Percentiles rank a stretch among this genome's conserved stretches.
These are phyloP conservation scores for Crataegus laevigata DNA, from an alignment of 306 rosid genomes.

Conservation along the genomic window DNA sequence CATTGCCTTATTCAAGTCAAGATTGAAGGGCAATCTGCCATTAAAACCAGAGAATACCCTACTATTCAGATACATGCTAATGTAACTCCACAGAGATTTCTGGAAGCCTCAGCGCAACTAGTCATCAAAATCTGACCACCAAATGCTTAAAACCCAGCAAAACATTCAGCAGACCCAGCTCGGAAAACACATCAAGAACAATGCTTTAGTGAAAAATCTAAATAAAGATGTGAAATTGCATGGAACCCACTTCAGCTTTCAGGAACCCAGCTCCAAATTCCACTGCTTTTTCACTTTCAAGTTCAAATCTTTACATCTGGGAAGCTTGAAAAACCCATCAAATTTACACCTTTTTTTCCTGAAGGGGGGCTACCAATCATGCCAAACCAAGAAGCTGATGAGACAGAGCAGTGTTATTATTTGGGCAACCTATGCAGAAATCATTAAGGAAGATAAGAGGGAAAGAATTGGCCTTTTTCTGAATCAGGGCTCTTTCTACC, in stretches of 20 bases:
- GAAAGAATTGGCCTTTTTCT: constrained; percentile 38
- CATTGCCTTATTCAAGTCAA: constrained; percentile 52
- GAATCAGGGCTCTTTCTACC: constrained; percentile 39
- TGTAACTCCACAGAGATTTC: constrained; percentile 19
- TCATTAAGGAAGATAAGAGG: constrained; percentile 37
- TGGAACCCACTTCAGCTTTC: constrained; percentile 28
- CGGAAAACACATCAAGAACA: constrained; percentile 26
- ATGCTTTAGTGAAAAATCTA: constrained; percentile 24
- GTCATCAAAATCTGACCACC: constrained; percentile 33
- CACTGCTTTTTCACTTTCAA: constrained; percentile 1
- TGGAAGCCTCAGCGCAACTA: constrained; percentile 37
- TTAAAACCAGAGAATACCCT: constrained; percentile 40
- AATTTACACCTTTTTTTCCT: constrained; percentile 10
- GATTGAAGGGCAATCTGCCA: constrained; percentile 43
- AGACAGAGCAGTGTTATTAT: constrained; percentile 45
- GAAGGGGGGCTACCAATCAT: constrained; percentile 35
- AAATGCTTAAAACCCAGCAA: constrained; percentile 17
- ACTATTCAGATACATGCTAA: constrained; percentile 64
- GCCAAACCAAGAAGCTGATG: constrained; percentile 31
- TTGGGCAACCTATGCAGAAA: constrained; percentile 36
- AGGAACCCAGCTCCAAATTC: constrained; percentile 15
- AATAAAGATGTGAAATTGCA: constrained; percentile 25
- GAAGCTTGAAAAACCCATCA: constrained; percentile 33
- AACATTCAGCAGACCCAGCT: constrained; percentile 16
- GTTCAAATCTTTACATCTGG: constrained; percentile 20